Conservation (phyloP, 2,329 filamentous ascomycete genomes). For the Epichloe sylvatica region DNA sequence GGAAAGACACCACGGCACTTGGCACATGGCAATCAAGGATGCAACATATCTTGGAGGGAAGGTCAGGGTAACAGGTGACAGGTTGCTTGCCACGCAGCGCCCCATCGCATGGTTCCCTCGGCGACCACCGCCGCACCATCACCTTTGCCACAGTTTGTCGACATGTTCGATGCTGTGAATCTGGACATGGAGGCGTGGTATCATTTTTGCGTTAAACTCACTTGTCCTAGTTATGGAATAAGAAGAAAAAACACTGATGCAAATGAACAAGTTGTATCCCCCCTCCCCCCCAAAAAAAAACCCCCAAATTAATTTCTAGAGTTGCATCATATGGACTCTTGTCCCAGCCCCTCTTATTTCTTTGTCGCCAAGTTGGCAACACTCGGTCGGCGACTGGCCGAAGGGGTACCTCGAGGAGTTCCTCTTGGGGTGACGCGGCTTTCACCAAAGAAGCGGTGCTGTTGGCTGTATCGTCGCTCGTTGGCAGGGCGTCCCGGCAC, state of each 20-base stretch:
- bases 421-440: slow-evolving; percentile 24
- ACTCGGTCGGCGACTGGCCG: slow-evolving; percentile 21
- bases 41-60: too few species aligned
- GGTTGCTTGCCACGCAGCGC: not conserved
- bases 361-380: slow-evolving; percentile 7
- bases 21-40: too few species aligned
- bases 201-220: not conserved
- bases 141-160: not conserved
- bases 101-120: not conserved
- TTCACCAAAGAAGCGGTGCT: slow-evolving; percentile 28
- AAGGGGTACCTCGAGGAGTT: slow-evolving; percentile 24
- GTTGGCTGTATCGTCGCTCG: slow-evolving; percentile 23
- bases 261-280: not conserved
- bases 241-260: not conserved
- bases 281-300: not conserved
- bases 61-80: too few species aligned
- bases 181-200: not conserved
- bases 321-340: too few species aligned
- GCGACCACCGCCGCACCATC: not conserved
- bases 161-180: not conserved
- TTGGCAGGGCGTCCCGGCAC: slow-evolving; percentile 10
- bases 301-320: not conserved
- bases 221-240: not conserved
- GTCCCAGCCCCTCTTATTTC: slow-evolving; percentile 1
- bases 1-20: too few species aligned